Conservation (phyloP, 176 grass and related monocot genomes). For the Miscanthus lutarioriparius region DNA sequence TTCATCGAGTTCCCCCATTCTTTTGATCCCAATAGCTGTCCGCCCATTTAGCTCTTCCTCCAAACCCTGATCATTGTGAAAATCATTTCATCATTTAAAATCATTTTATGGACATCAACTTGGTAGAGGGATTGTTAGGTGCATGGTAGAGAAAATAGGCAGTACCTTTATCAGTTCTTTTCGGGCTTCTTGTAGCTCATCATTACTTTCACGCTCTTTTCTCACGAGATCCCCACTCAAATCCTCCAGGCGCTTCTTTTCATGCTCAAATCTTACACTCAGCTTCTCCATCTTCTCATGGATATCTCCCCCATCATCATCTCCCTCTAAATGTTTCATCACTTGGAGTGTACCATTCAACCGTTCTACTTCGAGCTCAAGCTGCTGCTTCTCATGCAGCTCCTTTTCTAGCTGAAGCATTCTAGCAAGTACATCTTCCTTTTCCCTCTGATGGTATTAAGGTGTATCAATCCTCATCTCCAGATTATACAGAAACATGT, state of each 20-base stretch:
- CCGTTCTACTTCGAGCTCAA: constrained; percentile 81
- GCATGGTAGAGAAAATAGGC: background rate
- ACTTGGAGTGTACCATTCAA: constrained; percentile 86
- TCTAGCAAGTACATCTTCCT: constrained; percentile 76
- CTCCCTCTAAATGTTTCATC: constrained; percentile 87
- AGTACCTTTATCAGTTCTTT: constrained; percentile 79
- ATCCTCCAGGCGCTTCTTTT: constrained; percentile 62
- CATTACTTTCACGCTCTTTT: constrained; percentile 84
- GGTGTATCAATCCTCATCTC: constrained; percentile 32
- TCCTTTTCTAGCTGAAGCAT: constrained; percentile 83
- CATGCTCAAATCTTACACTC: constrained; percentile 62
- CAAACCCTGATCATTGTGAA: constrained; percentile 56
- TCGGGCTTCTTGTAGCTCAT: constrained; percentile 72
- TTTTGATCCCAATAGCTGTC: constrained; percentile 78
- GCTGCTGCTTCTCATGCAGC: constrained; percentile 79
- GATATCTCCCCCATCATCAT: constrained; percentile 75
- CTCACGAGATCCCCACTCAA: constrained; percentile 65
- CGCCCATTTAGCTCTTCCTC: constrained; percentile 60
- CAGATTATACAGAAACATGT: constrained; percentile 1
- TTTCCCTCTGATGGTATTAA: constrained; percentile 72
- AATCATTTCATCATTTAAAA: constrained; percentile 19
- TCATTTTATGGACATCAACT: constrained; percentile 24
- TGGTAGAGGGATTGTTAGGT: background rate
- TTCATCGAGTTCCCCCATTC: constrained; percentile 84
- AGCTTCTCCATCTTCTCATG: constrained; percentile 79